Conservation (phyloP, 129 eudicot genomes). For the Chrysanthemum makinoi region DNA sequence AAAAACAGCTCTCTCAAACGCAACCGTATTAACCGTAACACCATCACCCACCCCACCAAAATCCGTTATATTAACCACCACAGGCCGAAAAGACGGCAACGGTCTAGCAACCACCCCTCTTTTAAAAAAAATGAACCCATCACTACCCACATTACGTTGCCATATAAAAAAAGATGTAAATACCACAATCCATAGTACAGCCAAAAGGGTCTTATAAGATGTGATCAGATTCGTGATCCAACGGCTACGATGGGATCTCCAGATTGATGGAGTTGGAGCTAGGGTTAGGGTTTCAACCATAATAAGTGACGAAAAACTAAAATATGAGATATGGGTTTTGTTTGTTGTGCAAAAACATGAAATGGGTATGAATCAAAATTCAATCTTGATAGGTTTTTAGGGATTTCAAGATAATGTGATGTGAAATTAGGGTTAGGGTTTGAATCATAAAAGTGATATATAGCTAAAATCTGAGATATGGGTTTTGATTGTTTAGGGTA, state of each 20-base stretch:
- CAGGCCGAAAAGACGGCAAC: conserved; percentile 69
- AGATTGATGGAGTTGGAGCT: conserved; percentile 26
- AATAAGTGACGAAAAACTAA: conserved; percentile 12
- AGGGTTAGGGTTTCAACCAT: conserved; percentile 57
- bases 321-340: neutral
- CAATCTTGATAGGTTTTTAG: conserved; percentile 25
- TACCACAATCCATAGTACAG: conserved; percentile 57
- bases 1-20: conserved; percentile 75
- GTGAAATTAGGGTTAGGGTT: conserved; percentile 29
- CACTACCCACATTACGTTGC: conserved; percentile 54
- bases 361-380: conserved; percentile 15
- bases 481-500: no score
- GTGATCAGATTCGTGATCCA: conserved; percentile 41
- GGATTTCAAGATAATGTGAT: conserved; percentile 17
- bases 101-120: conserved; percentile 17
- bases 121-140: conserved; percentile 45
- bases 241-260: conserved; percentile 46
- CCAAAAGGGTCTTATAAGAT: conserved; percentile 58
- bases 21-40: conserved; percentile 57
- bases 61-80: conserved; percentile 66
- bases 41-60: conserved; percentile 98
- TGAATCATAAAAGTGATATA: neutral
- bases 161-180: conserved; percentile 59
- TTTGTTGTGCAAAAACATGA: neutral
- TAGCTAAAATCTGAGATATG: no score